phyloP scores from a whole-genome alignment of 257 asterid species.

The Gentiana straminea region DNA sequence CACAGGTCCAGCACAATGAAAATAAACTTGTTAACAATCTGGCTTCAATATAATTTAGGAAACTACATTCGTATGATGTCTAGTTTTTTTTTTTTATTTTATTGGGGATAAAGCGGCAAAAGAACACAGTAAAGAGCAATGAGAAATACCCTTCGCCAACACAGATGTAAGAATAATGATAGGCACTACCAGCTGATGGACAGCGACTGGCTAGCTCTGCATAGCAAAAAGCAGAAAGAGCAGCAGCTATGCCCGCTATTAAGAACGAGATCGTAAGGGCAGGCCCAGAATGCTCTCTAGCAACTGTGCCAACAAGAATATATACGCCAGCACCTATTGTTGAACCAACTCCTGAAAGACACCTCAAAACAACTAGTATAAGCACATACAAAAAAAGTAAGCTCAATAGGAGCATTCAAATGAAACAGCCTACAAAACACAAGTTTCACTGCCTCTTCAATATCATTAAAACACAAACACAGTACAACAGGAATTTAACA shows the following conservation, averaged over 20 bases:
- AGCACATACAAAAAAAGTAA: too few species aligned
- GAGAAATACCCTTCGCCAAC: constrained; percentile 78
- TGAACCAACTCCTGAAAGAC: constrained; percentile 74
- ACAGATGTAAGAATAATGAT: constrained; percentile 92
- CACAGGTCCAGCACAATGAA: too few species aligned
- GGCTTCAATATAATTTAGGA: too few species aligned
- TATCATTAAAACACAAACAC: neutral
- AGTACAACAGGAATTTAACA: too few species aligned
- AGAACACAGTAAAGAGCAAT: too few species aligned
- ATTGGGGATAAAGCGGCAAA: too few species aligned
- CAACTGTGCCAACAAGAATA: constrained; percentile 91
- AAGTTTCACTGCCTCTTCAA: neutral
- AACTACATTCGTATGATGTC: too few species aligned
- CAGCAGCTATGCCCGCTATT: constrained; percentile 94
- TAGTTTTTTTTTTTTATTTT: too few species aligned
- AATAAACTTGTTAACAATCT: too few species aligned
- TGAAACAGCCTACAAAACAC: neutral
- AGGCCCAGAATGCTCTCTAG: constrained; percentile 95
- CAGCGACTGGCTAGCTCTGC: constrained; percentile 93
- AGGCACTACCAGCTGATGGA: constrained; percentile 99
- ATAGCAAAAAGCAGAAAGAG: constrained; percentile 91
- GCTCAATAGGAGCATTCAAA: neutral
- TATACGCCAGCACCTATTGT: constrained; percentile 99
- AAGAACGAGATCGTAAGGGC: constrained; percentile 83
- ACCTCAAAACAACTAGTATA: neutral